These are phyloP conservation scores for Schwanniomyces vanrijiae DNA, from an alignment of 805 yeast genomes.

Conservation along the genomic window DNA sequence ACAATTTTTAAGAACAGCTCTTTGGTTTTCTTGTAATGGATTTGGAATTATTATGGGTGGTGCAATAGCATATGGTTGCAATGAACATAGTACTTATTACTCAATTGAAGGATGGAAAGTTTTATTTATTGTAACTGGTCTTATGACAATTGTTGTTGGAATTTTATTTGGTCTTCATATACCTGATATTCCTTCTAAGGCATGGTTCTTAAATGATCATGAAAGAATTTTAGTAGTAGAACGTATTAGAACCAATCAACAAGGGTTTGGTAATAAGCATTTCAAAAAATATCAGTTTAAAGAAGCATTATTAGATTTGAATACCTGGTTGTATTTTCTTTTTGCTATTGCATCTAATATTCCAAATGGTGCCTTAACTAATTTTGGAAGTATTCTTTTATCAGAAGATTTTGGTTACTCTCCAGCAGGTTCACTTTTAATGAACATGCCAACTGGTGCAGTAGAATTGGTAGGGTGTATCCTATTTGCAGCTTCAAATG, in stretches of 20 bases:
- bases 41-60: constrained; percentile 36
- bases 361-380: constrained; percentile 40
- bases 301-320: constrained; percentile 35
- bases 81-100: constrained; percentile 35
- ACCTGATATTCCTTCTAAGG: constrained; percentile 32
- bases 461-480: constrained; percentile 30
- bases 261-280: constrained; percentile 42
- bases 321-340: constrained; percentile 35
- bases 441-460: constrained; percentile 40
- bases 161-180: constrained; percentile 46
- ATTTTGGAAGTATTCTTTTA: constrained; percentile 31
- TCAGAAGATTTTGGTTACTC: constrained; percentile 15
- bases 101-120: constrained; percentile 58
- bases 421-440: constrained; percentile 22
- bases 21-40: constrained; percentile 39
- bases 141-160: constrained; percentile 54
- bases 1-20: constrained; percentile 30
- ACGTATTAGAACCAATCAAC: constrained; percentile 31
- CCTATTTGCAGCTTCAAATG: constrained; percentile 25
- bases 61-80: constrained; percentile 56
- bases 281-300: constrained; percentile 37
- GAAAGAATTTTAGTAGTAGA: constrained; percentile 35
- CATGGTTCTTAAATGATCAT: constrained; percentile 37
- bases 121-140: constrained; percentile 59
- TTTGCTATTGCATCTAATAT: constrained; percentile 25